These are phyloP conservation scores for Debaryomyces coudertii DNA, from an alignment of 1,139 yeast species.

Conservation along the genomic window DNA sequence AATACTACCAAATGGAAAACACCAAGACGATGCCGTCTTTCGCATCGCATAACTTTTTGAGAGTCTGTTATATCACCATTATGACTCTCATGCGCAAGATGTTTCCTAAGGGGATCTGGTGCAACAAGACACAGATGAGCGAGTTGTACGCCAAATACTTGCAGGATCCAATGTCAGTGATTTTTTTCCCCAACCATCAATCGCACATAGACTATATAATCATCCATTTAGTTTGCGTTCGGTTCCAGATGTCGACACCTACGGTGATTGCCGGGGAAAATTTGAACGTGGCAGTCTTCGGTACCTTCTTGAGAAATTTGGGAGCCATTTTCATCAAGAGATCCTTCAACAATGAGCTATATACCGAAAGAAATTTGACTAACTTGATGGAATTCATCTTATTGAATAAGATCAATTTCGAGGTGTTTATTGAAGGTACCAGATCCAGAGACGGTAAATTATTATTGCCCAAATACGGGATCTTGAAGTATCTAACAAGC, in stretches of 20 bases:
- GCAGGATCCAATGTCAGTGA: slow-evolving; percentile 47
- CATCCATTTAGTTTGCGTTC: slow-evolving; percentile 57
- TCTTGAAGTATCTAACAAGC: slow-evolving; percentile 53
- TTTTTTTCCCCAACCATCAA: slow-evolving; percentile 58
- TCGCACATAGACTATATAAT: slow-evolving; percentile 69
- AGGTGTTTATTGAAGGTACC: slow-evolving; percentile 70
- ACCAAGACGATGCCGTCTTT: slow-evolving; percentile 41
- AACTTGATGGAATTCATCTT: slow-evolving; percentile 58
- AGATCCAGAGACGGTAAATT: slow-evolving; percentile 69
- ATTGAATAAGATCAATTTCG: slow-evolving; percentile 55
- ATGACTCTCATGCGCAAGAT: slow-evolving; percentile 37
- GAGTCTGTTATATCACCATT: slow-evolving; percentile 44
- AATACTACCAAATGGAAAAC: slow-evolving; percentile 41
- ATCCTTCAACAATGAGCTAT: slow-evolving; percentile 52
- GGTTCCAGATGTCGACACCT: slow-evolving; percentile 62
- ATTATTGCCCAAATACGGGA: slow-evolving; percentile 66
- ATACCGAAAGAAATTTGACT: slow-evolving; percentile 59
- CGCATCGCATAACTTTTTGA: slow-evolving; percentile 29
- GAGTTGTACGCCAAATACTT: slow-evolving; percentile 35
- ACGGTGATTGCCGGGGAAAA: slow-evolving; percentile 72
- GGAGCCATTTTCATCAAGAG: slow-evolving; percentile 54
- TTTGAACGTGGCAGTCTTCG: slow-evolving; percentile 64
- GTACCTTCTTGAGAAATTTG: slow-evolving; percentile 45
- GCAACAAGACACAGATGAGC: slow-evolving; percentile 36
- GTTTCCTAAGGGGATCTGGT: slow-evolving; percentile 52